Conservation (phyloP, 2,329 filamentous ascomycete species). For the Ceratocystis variospora region DNA sequence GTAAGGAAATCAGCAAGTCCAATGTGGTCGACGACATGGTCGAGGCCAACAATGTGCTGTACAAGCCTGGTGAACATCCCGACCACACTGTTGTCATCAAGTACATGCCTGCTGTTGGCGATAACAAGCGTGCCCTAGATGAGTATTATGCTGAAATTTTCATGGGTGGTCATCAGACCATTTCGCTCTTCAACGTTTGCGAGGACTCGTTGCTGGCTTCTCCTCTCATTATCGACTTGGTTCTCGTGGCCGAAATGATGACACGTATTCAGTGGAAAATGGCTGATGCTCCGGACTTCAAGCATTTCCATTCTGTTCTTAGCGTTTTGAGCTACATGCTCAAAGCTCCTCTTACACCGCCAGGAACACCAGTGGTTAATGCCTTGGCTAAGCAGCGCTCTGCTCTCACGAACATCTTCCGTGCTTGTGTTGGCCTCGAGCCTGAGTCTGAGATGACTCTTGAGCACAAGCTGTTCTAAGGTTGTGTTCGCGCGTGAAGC, state of each 20-base stretch:
- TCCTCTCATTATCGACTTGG: constrained; percentile 92
- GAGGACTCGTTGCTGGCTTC: constrained; percentile 95
- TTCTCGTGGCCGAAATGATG: constrained; percentile 92
- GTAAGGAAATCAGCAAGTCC: constrained; percentile 98
- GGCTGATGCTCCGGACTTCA: constrained; percentile 53
- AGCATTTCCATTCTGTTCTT: constrained; percentile 91
- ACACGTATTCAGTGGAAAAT: constrained; percentile 90
- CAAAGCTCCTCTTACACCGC: constrained; percentile 83
- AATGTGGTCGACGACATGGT: constrained; percentile 99
- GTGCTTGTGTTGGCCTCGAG: constrained; percentile 88
- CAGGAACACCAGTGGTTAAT: constrained; percentile 91
- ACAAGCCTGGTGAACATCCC: constrained; percentile 83
- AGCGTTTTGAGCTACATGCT: constrained; percentile 99
- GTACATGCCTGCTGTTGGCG: constrained; percentile 97
- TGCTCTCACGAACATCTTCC: constrained; percentile 95
- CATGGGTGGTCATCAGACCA: constrained; percentile 95
- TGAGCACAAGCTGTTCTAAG: constrained; percentile 89
- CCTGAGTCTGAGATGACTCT: constrained; percentile 98
- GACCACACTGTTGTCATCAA: constrained; percentile 99
- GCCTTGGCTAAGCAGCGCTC: constrained; percentile 89
- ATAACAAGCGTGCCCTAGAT: constrained; percentile 96
- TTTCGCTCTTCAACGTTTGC: constrained; percentile 95
- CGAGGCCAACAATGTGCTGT: constrained; percentile 81
- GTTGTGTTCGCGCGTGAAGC: neutral
- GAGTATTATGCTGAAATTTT: constrained; percentile 99